Evolutionary conservation across 1,139 yeast species (phyloP).

Genomic region (Lodderomyces oxycetoniae): DNA sequence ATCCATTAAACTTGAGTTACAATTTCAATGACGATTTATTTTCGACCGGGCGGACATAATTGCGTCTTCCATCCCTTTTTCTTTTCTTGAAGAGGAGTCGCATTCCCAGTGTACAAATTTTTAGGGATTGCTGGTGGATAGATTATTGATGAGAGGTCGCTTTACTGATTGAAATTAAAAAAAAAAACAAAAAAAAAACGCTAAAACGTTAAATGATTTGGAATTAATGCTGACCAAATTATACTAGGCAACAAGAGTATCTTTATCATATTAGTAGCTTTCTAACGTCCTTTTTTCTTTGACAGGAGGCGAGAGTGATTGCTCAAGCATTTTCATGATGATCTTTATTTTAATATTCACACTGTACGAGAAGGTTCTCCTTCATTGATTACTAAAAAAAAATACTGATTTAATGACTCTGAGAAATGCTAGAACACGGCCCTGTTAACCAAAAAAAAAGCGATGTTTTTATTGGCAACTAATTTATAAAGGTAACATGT

Average conservation of each 20-base stretch:
- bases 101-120: slow-evolving; percentile 63
- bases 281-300: too few species aligned
- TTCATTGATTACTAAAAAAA: slow-evolving; percentile 47
- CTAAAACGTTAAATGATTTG: too few species aligned
- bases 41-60: slow-evolving; percentile 85
- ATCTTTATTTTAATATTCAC: slow-evolving; percentile 56
- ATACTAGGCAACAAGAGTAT: too few species aligned
- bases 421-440: slow-evolving; percentile 25
- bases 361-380: slow-evolving; percentile 54
- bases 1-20: too few species aligned
- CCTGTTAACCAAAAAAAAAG: neutral
- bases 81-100: slow-evolving; percentile 52
- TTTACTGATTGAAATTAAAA: slow-evolving; percentile 26
- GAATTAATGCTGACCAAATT: too few species aligned
- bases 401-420: slow-evolving; percentile 82
- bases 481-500: neutral
- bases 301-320: too few species aligned
- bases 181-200: too few species aligned
- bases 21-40: too few species aligned
- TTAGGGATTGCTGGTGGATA: slow-evolving; percentile 46
- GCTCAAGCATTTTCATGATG: too few species aligned
- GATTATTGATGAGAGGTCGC: slow-evolving; percentile 68
- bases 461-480: neutral
- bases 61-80: slow-evolving; percentile 43
- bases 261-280: too few species aligned